phyloP scores from a whole-genome alignment of 352 stramenopile species.

The Phytophthora pinifolia region DNA sequence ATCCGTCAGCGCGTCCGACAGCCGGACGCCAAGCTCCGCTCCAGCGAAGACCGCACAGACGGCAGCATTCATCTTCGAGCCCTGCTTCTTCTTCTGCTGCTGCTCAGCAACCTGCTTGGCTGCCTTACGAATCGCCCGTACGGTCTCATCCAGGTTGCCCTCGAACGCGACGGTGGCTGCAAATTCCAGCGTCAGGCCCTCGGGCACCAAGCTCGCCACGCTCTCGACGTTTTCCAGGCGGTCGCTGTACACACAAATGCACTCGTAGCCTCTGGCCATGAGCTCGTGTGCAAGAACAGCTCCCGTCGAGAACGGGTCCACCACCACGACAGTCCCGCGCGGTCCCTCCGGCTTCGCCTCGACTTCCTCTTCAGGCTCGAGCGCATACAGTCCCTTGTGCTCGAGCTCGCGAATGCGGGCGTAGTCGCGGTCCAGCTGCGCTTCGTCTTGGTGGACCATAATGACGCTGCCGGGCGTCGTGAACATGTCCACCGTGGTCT shows the following conservation, averaged over 20 bases:
- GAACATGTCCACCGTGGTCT: slow-evolving; percentile 90
- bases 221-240: slow-evolving; percentile 82
- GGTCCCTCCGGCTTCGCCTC: slow-evolving; percentile 8
- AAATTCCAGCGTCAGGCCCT: slow-evolving; percentile 76
- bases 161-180: slow-evolving; percentile 75
- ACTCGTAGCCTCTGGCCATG: slow-evolving; percentile 87
- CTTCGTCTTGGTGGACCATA: slow-evolving; percentile 76
- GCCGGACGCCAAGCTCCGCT: slow-evolving; percentile 91
- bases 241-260: slow-evolving; percentile 87
- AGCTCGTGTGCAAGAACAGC: slow-evolving; percentile 93
- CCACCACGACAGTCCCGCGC: slow-evolving; percentile 88
- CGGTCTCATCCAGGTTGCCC: slow-evolving; percentile 45
- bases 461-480: slow-evolving; percentile 84
- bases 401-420: slow-evolving; percentile 85
- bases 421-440: slow-evolving; percentile 83
- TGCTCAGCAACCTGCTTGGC: slow-evolving; percentile 51
- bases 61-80: slow-evolving; percentile 19
- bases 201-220: slow-evolving; percentile 74
- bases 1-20: slow-evolving; percentile 90
- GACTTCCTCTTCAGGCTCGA: slow-evolving; percentile 28
- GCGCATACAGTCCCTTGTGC: slow-evolving; percentile 61
- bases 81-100: slow-evolving; percentile 33
- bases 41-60: slow-evolving; percentile 90
- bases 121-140: slow-evolving; percentile 39
- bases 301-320: slow-evolving; percentile 96